A percentile compares a stretch with the other conserved stretches of the same genome.
These are phyloP conservation scores for Fusarium sp. DNA, from an alignment of 2,329 filamentous ascomycete genomes.

Conservation along the genomic window DNA sequence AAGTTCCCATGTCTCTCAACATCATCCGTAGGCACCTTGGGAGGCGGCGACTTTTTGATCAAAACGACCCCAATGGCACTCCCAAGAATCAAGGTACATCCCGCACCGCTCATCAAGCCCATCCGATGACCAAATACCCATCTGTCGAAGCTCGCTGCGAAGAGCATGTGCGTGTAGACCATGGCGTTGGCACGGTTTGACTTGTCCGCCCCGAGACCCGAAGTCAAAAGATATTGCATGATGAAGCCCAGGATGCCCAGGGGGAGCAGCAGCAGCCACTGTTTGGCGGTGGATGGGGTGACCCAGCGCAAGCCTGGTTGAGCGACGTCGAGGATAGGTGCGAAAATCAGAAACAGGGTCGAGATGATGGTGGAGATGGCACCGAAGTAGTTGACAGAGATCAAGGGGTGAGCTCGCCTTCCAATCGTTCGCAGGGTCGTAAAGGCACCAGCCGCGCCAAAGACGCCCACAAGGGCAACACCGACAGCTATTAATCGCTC, in stretches of 20 bases:
- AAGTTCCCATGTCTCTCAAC: slow-evolving; percentile 50
- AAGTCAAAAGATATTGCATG: slow-evolving; percentile 88
- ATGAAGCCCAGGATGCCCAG: slow-evolving; percentile 82
- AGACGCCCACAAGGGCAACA: slow-evolving; percentile 79
- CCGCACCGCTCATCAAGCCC: slow-evolving; percentile 61
- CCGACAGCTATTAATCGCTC: slow-evolving; percentile 78
- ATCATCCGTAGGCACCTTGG: slow-evolving; percentile 45
- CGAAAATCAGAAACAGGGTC: slow-evolving; percentile 67
- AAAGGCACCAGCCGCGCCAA: slow-evolving; percentile 80
- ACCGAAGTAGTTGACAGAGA: slow-evolving; percentile 88
- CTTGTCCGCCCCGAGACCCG: slow-evolving; percentile 79
- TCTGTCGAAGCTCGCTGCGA: slow-evolving; percentile 65
- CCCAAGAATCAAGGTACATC: slow-evolving; percentile 65
- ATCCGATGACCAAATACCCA: slow-evolving; percentile 66
- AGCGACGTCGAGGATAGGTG: slow-evolving; percentile 57
- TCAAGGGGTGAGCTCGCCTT: slow-evolving; percentile 81
- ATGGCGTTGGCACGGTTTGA: slow-evolving; percentile 69
- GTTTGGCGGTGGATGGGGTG: slow-evolving; percentile 54
- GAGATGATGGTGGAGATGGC: slow-evolving; percentile 77
- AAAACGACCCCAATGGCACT: slow-evolving; percentile 65
- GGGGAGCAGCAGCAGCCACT: slow-evolving; percentile 77
- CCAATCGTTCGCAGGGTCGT: slow-evolving; percentile 85
- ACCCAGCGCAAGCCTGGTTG: slow-evolving; percentile 61
- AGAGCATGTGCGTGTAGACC: slow-evolving; percentile 70
- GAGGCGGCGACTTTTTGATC: slow-evolving; percentile 54